Evolutionary conservation across 164 flowering plant genomes (phyloP).

Genomic region (Santalum album): DNA sequence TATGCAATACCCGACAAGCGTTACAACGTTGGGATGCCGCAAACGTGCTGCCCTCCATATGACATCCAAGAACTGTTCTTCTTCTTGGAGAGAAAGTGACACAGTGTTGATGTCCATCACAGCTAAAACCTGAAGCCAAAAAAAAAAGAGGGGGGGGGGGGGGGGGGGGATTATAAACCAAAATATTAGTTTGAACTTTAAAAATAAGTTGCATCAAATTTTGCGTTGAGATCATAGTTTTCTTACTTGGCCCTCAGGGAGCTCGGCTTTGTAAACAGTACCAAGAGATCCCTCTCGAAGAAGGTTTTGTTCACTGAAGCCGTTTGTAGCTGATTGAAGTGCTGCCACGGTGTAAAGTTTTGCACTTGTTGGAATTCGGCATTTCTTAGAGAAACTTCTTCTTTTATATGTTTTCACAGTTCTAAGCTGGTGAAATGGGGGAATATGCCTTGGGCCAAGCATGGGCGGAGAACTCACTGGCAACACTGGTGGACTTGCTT

Average conservation of each 20-base stretch:
- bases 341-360: constrained; percentile 47
- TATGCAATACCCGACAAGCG: constrained; percentile 66
- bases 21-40: constrained; percentile 69
- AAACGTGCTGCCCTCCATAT: constrained; percentile 44
- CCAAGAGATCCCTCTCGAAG: constrained; percentile 87
- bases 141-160: too few species aligned
- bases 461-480: constrained; percentile 26
- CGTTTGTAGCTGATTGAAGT: constrained; percentile 63
- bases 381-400: constrained; percentile 39
- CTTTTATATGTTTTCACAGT: constrained; percentile 22
- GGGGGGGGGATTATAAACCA: too few species aligned
- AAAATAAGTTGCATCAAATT: too few species aligned
- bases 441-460: constrained; percentile 19
- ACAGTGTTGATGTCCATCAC: constrained; percentile 53
- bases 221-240: too few species aligned
- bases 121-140: constrained; percentile 59
- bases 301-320: constrained; percentile 52
- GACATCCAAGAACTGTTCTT: constrained; percentile 62
- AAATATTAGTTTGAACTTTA: too few species aligned
- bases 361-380: constrained; percentile 24
- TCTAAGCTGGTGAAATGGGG: constrained; percentile 23
- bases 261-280: constrained; percentile 63
- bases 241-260: constrained; percentile 68
- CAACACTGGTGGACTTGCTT: constrained; percentile 26
- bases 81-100: constrained; percentile 53